Evolutionary conservation across 225 moss, liverwort and hornwort species (phyloP).

Genomic region (Sphagnum tenellum): DNA sequence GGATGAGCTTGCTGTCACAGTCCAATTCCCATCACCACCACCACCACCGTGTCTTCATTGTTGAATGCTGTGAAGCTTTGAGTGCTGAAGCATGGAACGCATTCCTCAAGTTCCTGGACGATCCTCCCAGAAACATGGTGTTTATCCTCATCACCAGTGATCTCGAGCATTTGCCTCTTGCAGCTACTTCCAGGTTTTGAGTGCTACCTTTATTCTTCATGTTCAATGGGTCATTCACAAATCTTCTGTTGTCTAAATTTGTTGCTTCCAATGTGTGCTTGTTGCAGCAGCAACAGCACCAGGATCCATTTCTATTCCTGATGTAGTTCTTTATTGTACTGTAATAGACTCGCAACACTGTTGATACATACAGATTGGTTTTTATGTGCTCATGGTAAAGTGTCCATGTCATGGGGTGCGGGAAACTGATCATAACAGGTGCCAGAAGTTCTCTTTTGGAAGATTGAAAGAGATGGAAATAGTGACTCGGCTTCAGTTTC

Average conservation of each 20-base stretch:
- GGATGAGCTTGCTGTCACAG: constrained; percentile 16
- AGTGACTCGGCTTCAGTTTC: constrained; percentile 35
- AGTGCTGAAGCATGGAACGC: constrained; percentile 57
- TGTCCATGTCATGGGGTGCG: no score
- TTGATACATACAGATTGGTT: no score
- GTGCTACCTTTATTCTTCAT: no score
- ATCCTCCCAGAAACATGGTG: constrained; percentile 53
- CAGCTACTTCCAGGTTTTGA: constrained; percentile 47
- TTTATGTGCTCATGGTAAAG: no score
- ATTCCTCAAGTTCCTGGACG: constrained; percentile 68
- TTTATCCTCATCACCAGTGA: constrained; percentile 71
- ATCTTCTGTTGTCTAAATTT: no score
- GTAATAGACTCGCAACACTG: no score
- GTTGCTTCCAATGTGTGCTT: no score
- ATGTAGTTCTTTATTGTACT: no score
- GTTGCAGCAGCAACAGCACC: no score
- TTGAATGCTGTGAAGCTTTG: constrained; percentile 72
- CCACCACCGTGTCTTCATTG: constrained; percentile 54
- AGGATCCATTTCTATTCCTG: no score
- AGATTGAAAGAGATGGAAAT: constrained; percentile 85
- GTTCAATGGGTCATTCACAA: no score
- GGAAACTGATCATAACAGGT: constrained; percentile 15
- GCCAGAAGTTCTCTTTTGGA: constrained; percentile 73
- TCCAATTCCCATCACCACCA: constrained; percentile 18
- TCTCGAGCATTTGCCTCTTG: constrained; percentile 54